Evolutionary conservation across 2,329 filamentous ascomycete species (phyloP).

Genomic region (Onygenales sp.): DNA sequence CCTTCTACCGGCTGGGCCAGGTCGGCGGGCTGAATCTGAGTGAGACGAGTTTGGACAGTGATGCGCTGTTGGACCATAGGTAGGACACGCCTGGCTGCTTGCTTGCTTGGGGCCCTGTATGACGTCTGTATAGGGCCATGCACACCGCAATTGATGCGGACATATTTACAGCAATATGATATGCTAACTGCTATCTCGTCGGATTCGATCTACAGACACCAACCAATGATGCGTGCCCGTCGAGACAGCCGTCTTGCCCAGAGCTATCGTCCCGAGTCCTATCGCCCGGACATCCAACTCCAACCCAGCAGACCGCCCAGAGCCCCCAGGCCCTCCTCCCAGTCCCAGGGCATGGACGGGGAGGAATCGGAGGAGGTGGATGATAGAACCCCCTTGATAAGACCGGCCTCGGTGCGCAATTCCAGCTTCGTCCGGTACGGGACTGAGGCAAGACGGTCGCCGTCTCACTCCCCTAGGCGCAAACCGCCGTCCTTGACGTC

Average conservation of each 20-base stretch:
- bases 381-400: constrained; percentile 13
- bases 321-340: neutral
- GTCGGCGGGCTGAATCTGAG: constrained; percentile 52
- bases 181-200: neutral
- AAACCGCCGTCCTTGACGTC: neutral
- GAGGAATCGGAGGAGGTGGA: constrained; percentile 10
- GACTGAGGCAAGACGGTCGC: constrained; percentile 1
- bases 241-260: constrained; percentile 41
- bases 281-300: neutral
- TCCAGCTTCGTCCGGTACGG: constrained; percentile 10
- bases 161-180: too few relatives aligned
- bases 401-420: constrained; percentile 8
- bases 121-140: too few relatives aligned
- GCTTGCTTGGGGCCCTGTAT: too few relatives aligned
- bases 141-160: too few relatives aligned
- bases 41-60: constrained; percentile 79
- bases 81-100: constrained; percentile 21
- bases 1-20: constrained; percentile 46
- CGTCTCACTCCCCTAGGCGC: neutral
- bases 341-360: constrained; percentile 3
- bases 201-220: constrained; percentile 36
- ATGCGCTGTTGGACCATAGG: constrained; percentile 80
- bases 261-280: constrained; percentile 25
- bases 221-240: constrained; percentile 54
- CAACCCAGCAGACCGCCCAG: neutral